These are phyloP conservation scores for Acer yangbiense DNA, from an alignment of 345 rosid genomes.

Conservation along the genomic window DNA sequence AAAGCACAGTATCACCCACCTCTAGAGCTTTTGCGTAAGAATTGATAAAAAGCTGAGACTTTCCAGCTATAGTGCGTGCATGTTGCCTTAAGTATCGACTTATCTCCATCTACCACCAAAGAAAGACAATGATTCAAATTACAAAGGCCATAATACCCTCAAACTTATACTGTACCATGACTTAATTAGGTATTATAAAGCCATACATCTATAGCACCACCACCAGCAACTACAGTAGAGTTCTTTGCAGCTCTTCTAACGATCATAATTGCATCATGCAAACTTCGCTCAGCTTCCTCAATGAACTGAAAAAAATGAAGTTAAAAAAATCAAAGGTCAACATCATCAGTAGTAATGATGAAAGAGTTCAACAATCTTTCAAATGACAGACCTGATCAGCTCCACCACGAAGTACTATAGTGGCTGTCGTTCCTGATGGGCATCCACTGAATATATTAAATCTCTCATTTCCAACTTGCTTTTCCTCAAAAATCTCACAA, in stretches of 20 bases:
- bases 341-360: not conserved
- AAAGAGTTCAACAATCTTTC: not conserved
- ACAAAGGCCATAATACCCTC: constrained; percentile 3
- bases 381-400: constrained; percentile 88
- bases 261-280: constrained; percentile 99
- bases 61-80: constrained; percentile 95
- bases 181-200: constrained; percentile 11
- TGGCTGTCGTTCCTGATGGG: constrained; percentile 91
- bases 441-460: constrained; percentile 98
- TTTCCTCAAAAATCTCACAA: constrained; percentile 95
- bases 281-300: constrained; percentile 99
- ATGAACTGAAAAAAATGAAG: constrained; percentile 63
- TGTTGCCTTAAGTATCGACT: constrained; percentile 90
- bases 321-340: not conserved
- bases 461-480: constrained; percentile 98
- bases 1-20: constrained; percentile 46
- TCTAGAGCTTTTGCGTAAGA: constrained; percentile 98
- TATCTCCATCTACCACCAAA: constrained; percentile 82
- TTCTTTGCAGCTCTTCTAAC: constrained; percentile 96
- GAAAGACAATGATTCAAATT: constrained; percentile 19
- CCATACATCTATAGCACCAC: constrained; percentile 99
- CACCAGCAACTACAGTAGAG: constrained; percentile 99
- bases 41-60: constrained; percentile 92
- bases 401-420: constrained; percentile 99
- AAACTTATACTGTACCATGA: not conserved